Percentiles rank a stretch among this genome's conserved stretches.
These are phyloP conservation scores for Aspergillus sp. DNA, from an alignment of 2,329 filamentous ascomycete genomes.

Conservation along the genomic window DNA sequence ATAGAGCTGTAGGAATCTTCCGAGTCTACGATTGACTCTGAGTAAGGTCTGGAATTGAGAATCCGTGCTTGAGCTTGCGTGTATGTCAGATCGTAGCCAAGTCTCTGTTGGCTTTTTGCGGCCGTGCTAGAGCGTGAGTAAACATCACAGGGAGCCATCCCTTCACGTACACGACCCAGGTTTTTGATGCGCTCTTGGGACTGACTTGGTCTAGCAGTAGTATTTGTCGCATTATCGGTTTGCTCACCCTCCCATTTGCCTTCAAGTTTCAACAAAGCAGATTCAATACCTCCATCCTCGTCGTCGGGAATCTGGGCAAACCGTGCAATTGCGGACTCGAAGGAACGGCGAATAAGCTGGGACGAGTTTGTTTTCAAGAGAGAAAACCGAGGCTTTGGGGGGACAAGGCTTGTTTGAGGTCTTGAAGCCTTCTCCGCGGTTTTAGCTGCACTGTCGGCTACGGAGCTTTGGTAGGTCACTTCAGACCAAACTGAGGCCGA, in stretches of 20 bases:
- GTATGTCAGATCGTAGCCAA: constrained; percentile 25
- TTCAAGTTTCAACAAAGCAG: constrained; percentile 88
- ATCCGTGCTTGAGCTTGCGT: constrained; percentile 27
- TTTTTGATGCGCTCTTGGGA: not conserved
- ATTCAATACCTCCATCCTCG: constrained; percentile 84
- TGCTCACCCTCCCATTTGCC: constrained; percentile 61
- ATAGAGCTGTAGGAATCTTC: constrained; percentile 74
- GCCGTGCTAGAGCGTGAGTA: constrained; percentile 16
- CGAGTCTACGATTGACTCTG: constrained; percentile 57
- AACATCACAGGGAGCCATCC: not conserved
- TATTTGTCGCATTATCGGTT: constrained; percentile 1
- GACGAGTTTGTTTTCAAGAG: constrained; percentile 55
- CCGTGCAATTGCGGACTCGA: constrained; percentile 83
- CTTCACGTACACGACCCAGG: not conserved
- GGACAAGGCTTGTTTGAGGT: constrained; percentile 28
- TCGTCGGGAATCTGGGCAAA: constrained; percentile 88
- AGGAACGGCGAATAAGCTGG: constrained; percentile 65
- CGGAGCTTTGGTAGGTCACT: constrained; percentile 34
- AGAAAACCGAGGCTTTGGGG: constrained; percentile 39
- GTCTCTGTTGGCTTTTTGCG: constrained; percentile 24
- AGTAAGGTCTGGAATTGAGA: constrained; percentile 36
- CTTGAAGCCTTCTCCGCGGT: constrained; percentile 21
- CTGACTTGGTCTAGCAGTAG: not conserved
- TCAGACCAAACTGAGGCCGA: constrained; percentile 39
- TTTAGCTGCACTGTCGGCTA: constrained; percentile 21